These are phyloP conservation scores for Trichosanthes truncata DNA, from an alignment of 306 rosid species.

Conservation along the genomic window DNA sequence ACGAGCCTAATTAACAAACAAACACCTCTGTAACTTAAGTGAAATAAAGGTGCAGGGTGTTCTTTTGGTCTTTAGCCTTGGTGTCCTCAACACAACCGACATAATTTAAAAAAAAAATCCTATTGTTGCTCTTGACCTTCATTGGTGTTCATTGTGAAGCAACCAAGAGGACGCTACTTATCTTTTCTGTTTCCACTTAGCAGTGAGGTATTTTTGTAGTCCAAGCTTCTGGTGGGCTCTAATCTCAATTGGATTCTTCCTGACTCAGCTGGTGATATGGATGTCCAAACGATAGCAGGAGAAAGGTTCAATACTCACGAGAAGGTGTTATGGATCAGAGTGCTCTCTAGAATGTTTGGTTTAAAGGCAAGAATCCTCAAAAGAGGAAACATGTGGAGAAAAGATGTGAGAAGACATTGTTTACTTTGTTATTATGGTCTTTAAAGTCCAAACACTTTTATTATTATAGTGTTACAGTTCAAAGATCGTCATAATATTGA, in stretches of 20 bases:
- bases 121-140: too few relatives aligned
- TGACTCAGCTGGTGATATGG: not conserved
- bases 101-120: too few relatives aligned
- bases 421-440: not conserved
- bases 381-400: not conserved
- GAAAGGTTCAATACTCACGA: not conserved
- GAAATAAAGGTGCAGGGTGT: too few relatives aligned
- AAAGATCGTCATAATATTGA: not conserved
- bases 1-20: too few relatives aligned
- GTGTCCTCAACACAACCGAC: too few relatives aligned
- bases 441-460: not conserved
- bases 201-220: not conserved
- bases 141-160: too few relatives aligned
- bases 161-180: too few relatives aligned
- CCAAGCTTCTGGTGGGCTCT: not conserved
- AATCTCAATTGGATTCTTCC: not conserved
- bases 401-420: not conserved
- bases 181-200: not conserved
- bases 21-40: too few relatives aligned
- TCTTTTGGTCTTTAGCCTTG: too few relatives aligned
- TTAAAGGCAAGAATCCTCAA: not conserved
- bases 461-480: not conserved
- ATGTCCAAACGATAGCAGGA: not conserved
- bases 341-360: not conserved
- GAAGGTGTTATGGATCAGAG: not conserved